Evolutionary conservation across 1,284 basidiomycete species (phyloP), one percentile per base, ranked within the genome.

Genomic region (Cyathus olla): DNA sequence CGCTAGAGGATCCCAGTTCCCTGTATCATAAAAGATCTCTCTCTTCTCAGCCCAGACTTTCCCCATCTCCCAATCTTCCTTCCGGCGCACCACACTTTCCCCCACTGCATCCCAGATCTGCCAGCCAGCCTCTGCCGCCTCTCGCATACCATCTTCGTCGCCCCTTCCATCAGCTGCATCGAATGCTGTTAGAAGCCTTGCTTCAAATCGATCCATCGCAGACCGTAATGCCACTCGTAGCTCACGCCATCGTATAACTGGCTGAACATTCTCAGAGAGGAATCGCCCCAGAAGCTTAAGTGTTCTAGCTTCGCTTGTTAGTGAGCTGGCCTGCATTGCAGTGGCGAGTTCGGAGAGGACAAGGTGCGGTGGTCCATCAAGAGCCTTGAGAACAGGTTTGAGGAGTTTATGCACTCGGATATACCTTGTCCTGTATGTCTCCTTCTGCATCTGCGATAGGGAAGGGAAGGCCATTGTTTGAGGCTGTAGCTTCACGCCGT

Each of bases 31-130:
- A 71, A 98, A 95, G n/a, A 98, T 89, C 73, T 97, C 95, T 29
- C 93, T 82, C 79, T 97, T 97, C 78, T 98, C 96, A 2, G 94
- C 90, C 94, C 97, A 98, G 21, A 96, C 91, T 57, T 93, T 89
- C 1, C 94, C 95, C 82, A 96, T 90, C 74, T 97, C 95, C 95
- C 95, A 97, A 62, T 95, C 93, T 13, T 35, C 31, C 13, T 35
- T 35, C 31, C 31, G 31, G 13, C 31, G 31, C 31, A 35, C 8
- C 31, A 35, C 31, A 35, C 31, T 35, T 35, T 35, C 8, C 2
- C 71, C 73, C 21, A 68, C 67, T 59, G 76, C 81, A 68, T 84
- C 84, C 80, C 89, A 95, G 0, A 97, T 87, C 66, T 92, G 89
- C 95, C 95, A 98, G 67, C 93, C 92, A 0, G 94, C 89, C 55